Base-by-base conservation (phyloP, 306 rosid species). In the Vicia villosa region DNA sequence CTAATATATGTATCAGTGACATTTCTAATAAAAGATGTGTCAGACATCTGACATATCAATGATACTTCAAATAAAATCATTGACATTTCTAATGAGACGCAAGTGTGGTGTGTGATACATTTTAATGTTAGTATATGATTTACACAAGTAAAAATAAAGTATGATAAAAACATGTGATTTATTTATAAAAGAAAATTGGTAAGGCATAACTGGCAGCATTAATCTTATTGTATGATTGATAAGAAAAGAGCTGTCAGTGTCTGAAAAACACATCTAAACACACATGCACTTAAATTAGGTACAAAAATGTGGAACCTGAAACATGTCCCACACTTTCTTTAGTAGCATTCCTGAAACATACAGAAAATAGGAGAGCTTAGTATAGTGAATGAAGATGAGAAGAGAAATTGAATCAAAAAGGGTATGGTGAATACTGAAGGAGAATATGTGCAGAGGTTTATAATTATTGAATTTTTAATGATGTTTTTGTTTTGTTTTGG, bases 191-290 rank as follows among this genome's bases (percentile, higher is more conserved):
- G 72, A 37, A 74, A 80, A 58, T 20, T 49, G 65, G 1, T 58
- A 3, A 34, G 10, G 2, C 5, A 85, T 82, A 69, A 80, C 73
- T 77, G 86, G 78, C 40, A 66, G 68, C 76, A 76, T 64, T 79
- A 70, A 73, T 74, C 66, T 71, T 62, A 84, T 60, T 66, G 64
- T 59, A 84, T 81, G 85, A 81, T 84, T 84, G 75, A 77, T 24
- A 58, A 63, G 51, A 50, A 24, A 68, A 66, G 80, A 82, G 87
- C 85, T 90, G 93, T 90, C 96, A 81, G 83, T 54, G 86, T 79
- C 89, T 77, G 87, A 82, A 75, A 73, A 66, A 69, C 66, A 79
- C 80, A 77, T 76, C 80, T 76, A 67, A 42, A 71, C 83, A 83
- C 85, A 80, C 86, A 84, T 83, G 86, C 85, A 65, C 74, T 49